Percentiles rank a stretch among this genome's conserved stretches.
Conservation (phyloP, 129 eudicot genomes). For the Arctium lappa region DNA sequence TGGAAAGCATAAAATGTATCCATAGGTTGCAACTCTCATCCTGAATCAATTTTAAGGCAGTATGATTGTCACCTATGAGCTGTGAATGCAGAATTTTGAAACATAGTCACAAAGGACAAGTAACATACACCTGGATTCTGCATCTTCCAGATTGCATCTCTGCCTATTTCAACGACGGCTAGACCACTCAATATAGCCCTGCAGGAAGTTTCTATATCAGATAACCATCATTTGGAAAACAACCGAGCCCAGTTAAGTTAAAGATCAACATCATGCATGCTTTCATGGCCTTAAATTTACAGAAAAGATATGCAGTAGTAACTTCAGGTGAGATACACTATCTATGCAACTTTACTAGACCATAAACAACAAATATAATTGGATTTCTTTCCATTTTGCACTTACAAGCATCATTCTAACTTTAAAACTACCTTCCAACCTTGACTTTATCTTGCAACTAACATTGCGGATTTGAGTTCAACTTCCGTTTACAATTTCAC, state of each 20-base stretch:
- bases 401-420: not conserved
- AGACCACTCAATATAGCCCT: slow-evolving; percentile 39
- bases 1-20: not conserved
- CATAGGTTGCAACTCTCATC: not conserved
- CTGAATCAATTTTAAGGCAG: not conserved
- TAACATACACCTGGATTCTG: slow-evolving; percentile 41
- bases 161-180: slow-evolving; percentile 34
- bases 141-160: slow-evolving; percentile 37
- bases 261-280: not conserved
- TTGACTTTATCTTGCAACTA: not conserved
- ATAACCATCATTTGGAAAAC: slow-evolving; percentile 7
- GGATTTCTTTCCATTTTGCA: not conserved
- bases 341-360: slow-evolving; percentile 3
- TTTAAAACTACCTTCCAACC: not conserved
- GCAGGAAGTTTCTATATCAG: slow-evolving; percentile 12
- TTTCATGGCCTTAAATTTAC: not conserved
- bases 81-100: not conserved
- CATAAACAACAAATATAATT: not conserved
- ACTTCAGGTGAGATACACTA: not conserved
- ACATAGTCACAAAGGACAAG: slow-evolving; percentile 1
- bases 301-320: not conserved
- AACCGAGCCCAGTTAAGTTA: not conserved
- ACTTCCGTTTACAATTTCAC: not conserved
- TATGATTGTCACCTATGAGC: not conserved
- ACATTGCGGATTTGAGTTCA: not conserved